Conservation (phyloP, 2,329 filamentous ascomycete genomes). For the Botrytis squamosa region DNA sequence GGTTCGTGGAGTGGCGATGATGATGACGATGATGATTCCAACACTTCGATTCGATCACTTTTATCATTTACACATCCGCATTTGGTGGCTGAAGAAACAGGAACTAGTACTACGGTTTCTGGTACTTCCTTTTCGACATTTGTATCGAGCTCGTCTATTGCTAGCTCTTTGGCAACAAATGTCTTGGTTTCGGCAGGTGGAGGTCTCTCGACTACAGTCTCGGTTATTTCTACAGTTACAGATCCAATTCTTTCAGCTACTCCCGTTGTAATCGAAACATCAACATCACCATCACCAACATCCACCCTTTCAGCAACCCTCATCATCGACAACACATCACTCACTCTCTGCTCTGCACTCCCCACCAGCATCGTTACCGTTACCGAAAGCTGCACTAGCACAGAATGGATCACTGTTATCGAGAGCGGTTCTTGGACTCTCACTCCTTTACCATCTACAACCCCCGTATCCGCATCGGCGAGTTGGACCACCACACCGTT, state of each 20-base stretch:
- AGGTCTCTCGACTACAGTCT: background rate
- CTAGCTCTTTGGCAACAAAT: background rate
- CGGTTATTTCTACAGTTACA: background rate
- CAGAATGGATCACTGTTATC: background rate
- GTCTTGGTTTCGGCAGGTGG: background rate
- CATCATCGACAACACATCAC: background rate
- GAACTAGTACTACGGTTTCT: background rate
- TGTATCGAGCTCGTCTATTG: background rate
- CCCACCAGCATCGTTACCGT: slow-evolving; percentile 20
- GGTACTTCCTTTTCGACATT: background rate
- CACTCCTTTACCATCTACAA: background rate
- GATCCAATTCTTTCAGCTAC: background rate
- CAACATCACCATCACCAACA: background rate
- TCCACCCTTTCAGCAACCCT: background rate
- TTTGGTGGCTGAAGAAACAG: background rate
- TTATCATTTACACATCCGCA: slow-evolving; percentile 1
- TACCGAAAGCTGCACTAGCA: slow-evolving; percentile 21
- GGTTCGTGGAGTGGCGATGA: slow-evolving; percentile 6
- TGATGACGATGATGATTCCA: background rate
- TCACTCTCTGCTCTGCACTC: slow-evolving; percentile 9
- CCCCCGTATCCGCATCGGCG: background rate
- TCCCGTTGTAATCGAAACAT: background rate
- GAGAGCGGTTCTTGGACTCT: background rate
- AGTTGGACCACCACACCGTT: background rate
- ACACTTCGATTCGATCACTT: too few species aligned